Base-by-base conservation (phyloP, 768 basidiomycete genomes). In the Mycena indigotica region DNA sequence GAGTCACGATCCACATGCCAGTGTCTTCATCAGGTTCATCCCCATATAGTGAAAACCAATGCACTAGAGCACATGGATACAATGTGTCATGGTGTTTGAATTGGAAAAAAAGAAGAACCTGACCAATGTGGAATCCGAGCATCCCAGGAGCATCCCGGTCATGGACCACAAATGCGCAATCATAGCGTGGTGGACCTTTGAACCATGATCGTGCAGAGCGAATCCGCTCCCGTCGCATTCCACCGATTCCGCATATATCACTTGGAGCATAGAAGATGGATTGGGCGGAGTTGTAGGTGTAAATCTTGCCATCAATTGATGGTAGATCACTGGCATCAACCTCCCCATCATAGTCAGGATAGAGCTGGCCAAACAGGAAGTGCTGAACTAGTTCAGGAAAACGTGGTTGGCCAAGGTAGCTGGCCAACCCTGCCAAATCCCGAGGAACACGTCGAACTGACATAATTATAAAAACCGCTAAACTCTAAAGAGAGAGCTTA, bases 211-310 rank as follows among this genome's bases (percentile, higher is more conserved):
- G 63, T 5, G 58, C 69, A 0, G 70, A 56, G 1, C 67, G 56
- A 28, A 78, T 75, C 5, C 57, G 58, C 53, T 75, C 71, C 17
- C n/a, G n/a, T n/a, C n/a, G n/a, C n/a, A n/a, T n/a, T n/a, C n/a
- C n/a, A n/a, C n/a, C n/a, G n/a, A n/a, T n/a, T n/a, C n/a, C n/a
- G n/a, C n/a, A n/a, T n/a, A n/a, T n/a, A n/a, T n/a, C n/a, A n/a
- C n/a, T n/a, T n/a, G n/a, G n/a, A n/a, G n/a, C n/a, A n/a, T 67
- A 70, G 52, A 69, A 75, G 1, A 41, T 59, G 2, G 74, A 66
- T 23, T 61, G 32, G 0, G 73, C 74, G n/a, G 73, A 73, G 38
- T 61, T 58, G 48, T 65, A 75, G 5, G 70, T 50, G 15, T 51
- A 52, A 30, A 74, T 5, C 53, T 50, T 21, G 0, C 68, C n/a